A percentile compares a stretch with the other conserved stretches of the same genome.
Conservation (phyloP, 2,329 filamentous ascomycete genomes). For the Karstenula rhodostoma region DNA sequence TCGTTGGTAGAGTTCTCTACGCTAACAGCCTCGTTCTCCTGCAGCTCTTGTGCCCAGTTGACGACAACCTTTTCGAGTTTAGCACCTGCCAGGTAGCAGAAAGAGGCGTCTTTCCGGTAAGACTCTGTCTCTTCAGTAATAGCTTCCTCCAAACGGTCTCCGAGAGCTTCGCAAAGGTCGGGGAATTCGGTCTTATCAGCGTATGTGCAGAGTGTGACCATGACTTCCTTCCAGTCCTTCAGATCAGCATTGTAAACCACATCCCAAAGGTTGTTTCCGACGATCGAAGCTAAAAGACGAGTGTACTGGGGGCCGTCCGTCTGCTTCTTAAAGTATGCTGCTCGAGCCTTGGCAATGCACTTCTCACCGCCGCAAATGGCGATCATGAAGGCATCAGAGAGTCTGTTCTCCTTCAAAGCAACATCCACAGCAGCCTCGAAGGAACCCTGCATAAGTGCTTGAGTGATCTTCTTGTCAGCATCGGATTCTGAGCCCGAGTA, state of each 20-base stretch:
- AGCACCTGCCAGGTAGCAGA: conserved; percentile 95
- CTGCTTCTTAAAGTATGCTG: conserved; percentile 86
- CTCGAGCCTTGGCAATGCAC: conserved; percentile 91
- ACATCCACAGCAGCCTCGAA: conserved; percentile 91
- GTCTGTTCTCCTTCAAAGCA: conserved; percentile 84
- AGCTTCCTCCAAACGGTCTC: conserved; percentile 84
- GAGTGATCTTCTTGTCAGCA: conserved; percentile 86
- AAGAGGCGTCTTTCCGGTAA: conserved; percentile 84
- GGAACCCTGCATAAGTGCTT: conserved; percentile 85
- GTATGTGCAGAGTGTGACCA: conserved; percentile 95
- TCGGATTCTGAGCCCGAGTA: conserved; percentile 83
- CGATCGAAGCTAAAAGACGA: conserved; percentile 87
- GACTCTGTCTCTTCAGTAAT: conserved; percentile 59
- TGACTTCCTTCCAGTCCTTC: conserved; percentile 93
- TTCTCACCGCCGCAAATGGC: conserved; percentile 95
- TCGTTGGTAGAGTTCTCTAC: conserved; percentile 74
- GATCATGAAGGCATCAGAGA: conserved; percentile 97
- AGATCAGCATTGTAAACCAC: conserved; percentile 96
- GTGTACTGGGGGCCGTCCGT: conserved; percentile 88
- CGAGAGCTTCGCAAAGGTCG: conserved; percentile 92
- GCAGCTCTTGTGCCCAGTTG: conserved; percentile 91
- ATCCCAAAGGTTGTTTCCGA: conserved; percentile 97
- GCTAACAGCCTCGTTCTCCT: conserved; percentile 80
- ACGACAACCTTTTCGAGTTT: conserved; percentile 96
- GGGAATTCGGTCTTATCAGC: conserved; percentile 90